These are phyloP conservation scores for Phytophthora idaei DNA, from an alignment of 352 stramenopile species.

Conservation along the genomic window DNA sequence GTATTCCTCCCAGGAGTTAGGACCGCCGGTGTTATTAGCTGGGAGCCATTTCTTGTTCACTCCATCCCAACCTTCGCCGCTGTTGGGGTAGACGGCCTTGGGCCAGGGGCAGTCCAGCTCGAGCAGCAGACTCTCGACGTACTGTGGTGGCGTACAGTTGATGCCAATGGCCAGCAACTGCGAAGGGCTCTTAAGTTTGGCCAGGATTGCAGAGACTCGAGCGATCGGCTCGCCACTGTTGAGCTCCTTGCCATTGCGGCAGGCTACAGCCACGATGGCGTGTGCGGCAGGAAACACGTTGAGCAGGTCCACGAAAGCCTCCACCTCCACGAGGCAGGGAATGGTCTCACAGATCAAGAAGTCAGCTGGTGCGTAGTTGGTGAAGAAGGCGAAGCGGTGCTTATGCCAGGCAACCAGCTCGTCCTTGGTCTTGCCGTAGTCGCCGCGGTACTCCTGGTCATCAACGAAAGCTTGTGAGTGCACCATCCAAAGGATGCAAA, in stretches of 20 bases:
- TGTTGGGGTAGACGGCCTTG: constrained; percentile 88
- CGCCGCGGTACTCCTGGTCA: constrained; percentile 80
- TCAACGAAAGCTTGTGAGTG: constrained; percentile 1
- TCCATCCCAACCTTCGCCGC: constrained; percentile 81
- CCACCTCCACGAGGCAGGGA: constrained; percentile 81
- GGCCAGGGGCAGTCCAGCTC: constrained; percentile 48
- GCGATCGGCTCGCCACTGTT: constrained; percentile 72
- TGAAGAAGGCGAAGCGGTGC: constrained; percentile 76
- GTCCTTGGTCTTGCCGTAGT: constrained; percentile 73
- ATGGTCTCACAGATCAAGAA: constrained; percentile 89
- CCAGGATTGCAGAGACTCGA: constrained; percentile 46
- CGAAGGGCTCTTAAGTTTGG: constrained; percentile 53
- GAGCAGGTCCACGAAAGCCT: constrained; percentile 76
- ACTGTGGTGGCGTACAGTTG: constrained; percentile 84
- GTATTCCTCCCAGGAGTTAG: constrained; percentile 60
- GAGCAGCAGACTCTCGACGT: constrained; percentile 68
- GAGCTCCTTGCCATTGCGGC: constrained; percentile 61
- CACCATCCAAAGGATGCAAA: constrained; percentile 7
- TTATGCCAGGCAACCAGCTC: constrained; percentile 81
- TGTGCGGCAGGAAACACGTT: constrained; percentile 63
- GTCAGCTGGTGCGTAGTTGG: constrained; percentile 53
- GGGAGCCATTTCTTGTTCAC: constrained; percentile 76
- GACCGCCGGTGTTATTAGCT: constrained; percentile 38
- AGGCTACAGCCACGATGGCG: constrained; percentile 72
- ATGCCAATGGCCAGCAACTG: constrained; percentile 79